Conservation (phyloP, 768 basidiomycete genomes). For the Naganishia vaughanmartiniae region DNA sequence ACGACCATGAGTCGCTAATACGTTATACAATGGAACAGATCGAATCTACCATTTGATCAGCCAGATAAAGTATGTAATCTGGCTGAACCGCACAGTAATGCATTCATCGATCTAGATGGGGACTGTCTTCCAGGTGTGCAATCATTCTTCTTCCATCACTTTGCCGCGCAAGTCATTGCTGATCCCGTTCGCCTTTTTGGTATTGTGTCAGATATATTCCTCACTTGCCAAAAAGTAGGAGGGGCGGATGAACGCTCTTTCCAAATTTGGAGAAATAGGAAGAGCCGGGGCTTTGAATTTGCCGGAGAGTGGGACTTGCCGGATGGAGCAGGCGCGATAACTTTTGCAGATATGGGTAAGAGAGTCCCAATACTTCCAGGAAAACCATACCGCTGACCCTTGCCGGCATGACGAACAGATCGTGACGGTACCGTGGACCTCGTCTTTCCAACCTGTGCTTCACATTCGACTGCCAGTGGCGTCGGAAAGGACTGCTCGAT, state of each 20-base stretch:
- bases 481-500: slow-evolving; percentile 73
- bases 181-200: neutral
- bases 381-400: neutral
- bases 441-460: slow-evolving; percentile 79
- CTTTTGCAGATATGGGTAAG: slow-evolving; percentile 87
- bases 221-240: slow-evolving; percentile 64
- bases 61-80: slow-evolving; percentile 63
- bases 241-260: slow-evolving; percentile 62
- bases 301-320: slow-evolving; percentile 70
- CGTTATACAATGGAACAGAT: neutral
- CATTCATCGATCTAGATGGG: slow-evolving; percentile 87
- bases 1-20: neutral
- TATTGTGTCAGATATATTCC: slow-evolving; percentile 67
- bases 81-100: slow-evolving; percentile 90
- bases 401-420: slow-evolving; percentile 55
- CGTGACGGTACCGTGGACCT: slow-evolving; percentile 96
- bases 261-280: slow-evolving; percentile 91
- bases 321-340: slow-evolving; percentile 68
- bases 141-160: neutral
- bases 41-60: slow-evolving; percentile 57
- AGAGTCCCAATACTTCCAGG: neutral
- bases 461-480: slow-evolving; percentile 66
- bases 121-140: slow-evolving; percentile 85
- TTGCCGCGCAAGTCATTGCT: neutral
- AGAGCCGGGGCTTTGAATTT: slow-evolving; percentile 69